Evolutionary conservation across 2,329 filamentous ascomycete genomes (phyloP).

Genomic region (Aureobasidium mangrovei): DNA sequence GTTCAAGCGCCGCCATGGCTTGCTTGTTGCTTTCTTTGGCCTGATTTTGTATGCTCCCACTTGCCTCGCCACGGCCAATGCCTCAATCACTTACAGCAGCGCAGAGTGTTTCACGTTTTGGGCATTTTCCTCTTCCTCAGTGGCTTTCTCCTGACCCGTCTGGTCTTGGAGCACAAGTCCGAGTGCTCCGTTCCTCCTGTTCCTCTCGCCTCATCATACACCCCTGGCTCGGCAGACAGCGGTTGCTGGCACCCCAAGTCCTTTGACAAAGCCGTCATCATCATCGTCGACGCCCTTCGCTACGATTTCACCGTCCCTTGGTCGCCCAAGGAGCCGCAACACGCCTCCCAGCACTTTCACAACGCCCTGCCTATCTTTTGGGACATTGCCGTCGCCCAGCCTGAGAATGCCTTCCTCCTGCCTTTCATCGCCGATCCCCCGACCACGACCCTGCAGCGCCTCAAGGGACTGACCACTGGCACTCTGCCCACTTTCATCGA

Average conservation of each 20-base stretch:
- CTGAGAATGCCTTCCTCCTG: conserved; percentile 76
- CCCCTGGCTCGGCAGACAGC: conserved; percentile 37
- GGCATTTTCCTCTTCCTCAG: conserved; percentile 90
- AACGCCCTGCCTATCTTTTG: conserved; percentile 81
- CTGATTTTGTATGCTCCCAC: conserved; percentile 48
- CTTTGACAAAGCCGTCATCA: conserved; percentile 83
- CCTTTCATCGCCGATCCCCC: conserved; percentile 97
- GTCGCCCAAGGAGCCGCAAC: conserved; percentile 34
- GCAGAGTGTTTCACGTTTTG: conserved; percentile 60
- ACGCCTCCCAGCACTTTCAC: conserved; percentile 60
- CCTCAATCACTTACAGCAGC: neutral
- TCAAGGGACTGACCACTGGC: conserved; percentile 92
- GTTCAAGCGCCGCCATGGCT: conserved; percentile 45
- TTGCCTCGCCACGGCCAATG: neutral
- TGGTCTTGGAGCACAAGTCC: conserved; percentile 69
- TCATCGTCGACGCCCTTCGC: conserved; percentile 85
- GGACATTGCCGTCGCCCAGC: conserved; percentile 65
- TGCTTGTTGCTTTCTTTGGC: conserved; percentile 56
- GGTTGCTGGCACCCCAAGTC: conserved; percentile 96
- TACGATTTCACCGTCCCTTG: conserved; percentile 95
- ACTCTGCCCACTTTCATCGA: conserved; percentile 93
- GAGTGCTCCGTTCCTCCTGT: conserved; percentile 70
- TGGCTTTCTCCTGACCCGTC: conserved; percentile 84
- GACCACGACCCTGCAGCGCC: conserved; percentile 80
- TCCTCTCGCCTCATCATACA: conserved; percentile 24